Base-by-base conservation (phyloP, 2,329 filamentous ascomycete species). In the Mariannaea elegans region DNA sequence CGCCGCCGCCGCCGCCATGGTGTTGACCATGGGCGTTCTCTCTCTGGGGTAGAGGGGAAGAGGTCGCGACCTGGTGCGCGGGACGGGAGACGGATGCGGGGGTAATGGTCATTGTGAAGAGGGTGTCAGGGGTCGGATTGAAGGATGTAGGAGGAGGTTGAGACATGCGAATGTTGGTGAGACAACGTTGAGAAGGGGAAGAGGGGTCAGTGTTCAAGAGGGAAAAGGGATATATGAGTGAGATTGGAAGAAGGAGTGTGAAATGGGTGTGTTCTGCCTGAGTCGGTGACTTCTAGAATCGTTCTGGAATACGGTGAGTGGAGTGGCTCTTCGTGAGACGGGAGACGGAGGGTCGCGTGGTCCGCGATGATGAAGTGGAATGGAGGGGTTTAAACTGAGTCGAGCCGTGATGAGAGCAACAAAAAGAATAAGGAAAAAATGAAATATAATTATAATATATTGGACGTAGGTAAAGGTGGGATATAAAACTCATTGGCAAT, bases 21-120 rank as follows among this genome's bases (percentile, higher is more conserved):
- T n/a, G n/a, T n/a, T n/a, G n/a, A n/a, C n/a, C n/a, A n/a, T n/a
- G n/a, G n/a, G n/a, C n/a, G n/a, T n/a, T n/a, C n/a, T 62, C 38
- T 41, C 62, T 46, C 52, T 54, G 68, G 49, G 53, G 39, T 14
- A 57, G 55, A 56, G 59, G 51, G 36, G 56, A 62, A 21, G 63
- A 61, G 53, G 64, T 56, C 5, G 32, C 32, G 46, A 59, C 59
- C 53, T 69, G 66, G 23, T 60, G 51, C n/a, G 51, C 51, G 31
- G 57, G 57, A 32, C 44, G 54, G 38, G 31, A 31, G 61, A 32
- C 38, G 21, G 65, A 49, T 50, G 71, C 69, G 61, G 73, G 72
- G 27, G 72, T 69, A 65, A 72, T 68, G 66, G 66, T 65, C 51
- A 56, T 63, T 52, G 65, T 55, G 59, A 71, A 64, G 39, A 70